A percentile compares a stretch with the other conserved stretches of the same genome.
Evolutionary conservation across 1,284 basidiomycete species (phyloP).

Genomic region (Cryptococcus sp.): DNA sequence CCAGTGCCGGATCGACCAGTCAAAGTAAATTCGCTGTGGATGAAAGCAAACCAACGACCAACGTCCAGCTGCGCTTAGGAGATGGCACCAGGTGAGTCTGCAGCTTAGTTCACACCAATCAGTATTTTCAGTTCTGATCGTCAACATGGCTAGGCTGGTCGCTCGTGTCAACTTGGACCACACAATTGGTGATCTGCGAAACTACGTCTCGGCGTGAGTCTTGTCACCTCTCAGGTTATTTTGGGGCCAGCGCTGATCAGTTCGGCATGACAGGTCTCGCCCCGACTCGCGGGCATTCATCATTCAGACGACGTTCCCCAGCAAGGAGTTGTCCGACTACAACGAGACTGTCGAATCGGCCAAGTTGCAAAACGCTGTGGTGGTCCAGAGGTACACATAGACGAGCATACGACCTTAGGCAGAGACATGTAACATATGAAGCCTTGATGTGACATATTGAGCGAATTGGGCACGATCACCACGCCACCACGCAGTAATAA

Average conservation of each 20-base stretch:
- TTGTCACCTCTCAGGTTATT: not conserved
- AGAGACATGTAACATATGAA: not conserved
- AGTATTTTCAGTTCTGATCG: not conserved
- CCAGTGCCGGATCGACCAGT: slow-evolving; percentile 40
- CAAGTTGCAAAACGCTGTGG: slow-evolving; percentile 75
- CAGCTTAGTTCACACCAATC: not conserved
- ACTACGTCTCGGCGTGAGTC: slow-evolving; percentile 86
- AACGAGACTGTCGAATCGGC: slow-evolving; percentile 71
- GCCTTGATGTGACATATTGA: not conserved
- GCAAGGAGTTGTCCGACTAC: slow-evolving; percentile 69
- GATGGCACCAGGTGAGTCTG: slow-evolving; percentile 78
- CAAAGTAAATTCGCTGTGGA: slow-evolving; percentile 75
- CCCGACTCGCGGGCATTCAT: slow-evolving; percentile 75
- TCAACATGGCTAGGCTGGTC: slow-evolving; percentile 63
- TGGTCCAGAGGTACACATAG: slow-evolving; percentile 71
- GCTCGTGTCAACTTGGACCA: slow-evolving; percentile 88
- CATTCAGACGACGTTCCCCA: slow-evolving; percentile 84
- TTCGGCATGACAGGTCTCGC: slow-evolving; percentile 61
- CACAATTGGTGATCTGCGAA: slow-evolving; percentile 81
- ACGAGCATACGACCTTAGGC: not conserved
- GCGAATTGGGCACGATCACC: not conserved
- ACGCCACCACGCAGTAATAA: not conserved
- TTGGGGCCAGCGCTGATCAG: not conserved
- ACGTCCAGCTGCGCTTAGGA: slow-evolving; percentile 84
- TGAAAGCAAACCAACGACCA: slow-evolving; percentile 76